phyloP scores from a whole-genome alignment of 768 basidiomycete genomes.

The Termitomyces sp. region DNA sequence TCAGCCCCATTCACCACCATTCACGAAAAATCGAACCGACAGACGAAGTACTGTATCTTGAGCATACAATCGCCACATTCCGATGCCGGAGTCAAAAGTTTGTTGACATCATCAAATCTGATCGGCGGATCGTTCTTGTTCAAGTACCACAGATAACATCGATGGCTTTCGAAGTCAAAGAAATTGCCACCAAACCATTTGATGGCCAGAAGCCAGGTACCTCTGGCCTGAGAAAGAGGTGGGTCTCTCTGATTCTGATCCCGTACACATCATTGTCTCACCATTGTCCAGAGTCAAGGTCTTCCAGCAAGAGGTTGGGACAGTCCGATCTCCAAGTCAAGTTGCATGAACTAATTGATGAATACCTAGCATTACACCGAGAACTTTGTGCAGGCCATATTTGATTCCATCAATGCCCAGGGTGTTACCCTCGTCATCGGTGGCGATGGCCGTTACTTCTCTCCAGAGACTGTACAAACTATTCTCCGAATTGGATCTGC shows the following conservation, averaged over 20 bases:
- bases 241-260: constrained; percentile 15
- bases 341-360: constrained; percentile 21
- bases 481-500: constrained; percentile 94
- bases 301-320: constrained; percentile 86
- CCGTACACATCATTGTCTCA: constrained; percentile 7
- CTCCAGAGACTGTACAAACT: constrained; percentile 79
- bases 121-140: not conserved
- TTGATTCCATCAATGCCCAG: constrained; percentile 79
- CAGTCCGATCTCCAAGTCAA: constrained; percentile 11
- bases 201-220: constrained; percentile 98
- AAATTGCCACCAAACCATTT: constrained; percentile 78
- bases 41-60: not conserved
- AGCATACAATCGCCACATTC: not conserved
- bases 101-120: constrained; percentile 12
- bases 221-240: constrained; percentile 96
- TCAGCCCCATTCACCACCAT: too few relatives aligned
- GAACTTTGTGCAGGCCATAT: constrained; percentile 95
- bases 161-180: constrained; percentile 52
- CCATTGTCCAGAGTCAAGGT: constrained; percentile 73
- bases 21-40: not conserved
- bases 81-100: not conserved
- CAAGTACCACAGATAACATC: constrained; percentile 2
- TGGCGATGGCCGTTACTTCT: constrained; percentile 95
- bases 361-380: constrained; percentile 89
- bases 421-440: constrained; percentile 90